Conservation (phyloP, 225 moss, liverwort and hornwort species). For the Pseudoscleropodium purum region DNA sequence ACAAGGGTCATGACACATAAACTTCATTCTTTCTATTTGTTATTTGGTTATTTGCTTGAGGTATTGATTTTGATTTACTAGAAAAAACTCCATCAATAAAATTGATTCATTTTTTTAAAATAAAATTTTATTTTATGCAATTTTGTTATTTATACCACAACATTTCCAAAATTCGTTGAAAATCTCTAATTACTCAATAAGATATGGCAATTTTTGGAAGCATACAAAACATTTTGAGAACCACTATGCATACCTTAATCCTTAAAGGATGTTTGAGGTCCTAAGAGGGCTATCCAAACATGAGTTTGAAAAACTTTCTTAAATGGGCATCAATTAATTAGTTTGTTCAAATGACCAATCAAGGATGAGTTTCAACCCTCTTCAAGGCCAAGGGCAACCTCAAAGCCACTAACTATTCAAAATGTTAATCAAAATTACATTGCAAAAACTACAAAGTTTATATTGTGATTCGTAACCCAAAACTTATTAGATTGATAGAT, state of each 20-base stretch:
- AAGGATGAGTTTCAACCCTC: not conserved
- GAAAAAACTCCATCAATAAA: not conserved
- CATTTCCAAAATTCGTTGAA: not conserved
- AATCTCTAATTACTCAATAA: not conserved
- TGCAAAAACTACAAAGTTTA: not conserved
- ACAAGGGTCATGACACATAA: no score
- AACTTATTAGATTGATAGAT: not conserved
- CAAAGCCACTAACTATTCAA: not conserved
- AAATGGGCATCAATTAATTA: no score
- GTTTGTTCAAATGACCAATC: not conserved
- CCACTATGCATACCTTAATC: rapidly evolving
- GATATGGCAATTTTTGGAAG: not conserved
- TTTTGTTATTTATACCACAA: not conserved
- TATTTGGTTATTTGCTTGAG: not conserved
- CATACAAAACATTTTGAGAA: not conserved
- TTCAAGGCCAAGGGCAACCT: rapidly evolving
- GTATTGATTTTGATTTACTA: not conserved
- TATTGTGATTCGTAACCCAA: not conserved
- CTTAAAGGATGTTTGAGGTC: not conserved
- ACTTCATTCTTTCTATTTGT: not conserved
- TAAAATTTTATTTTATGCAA: not conserved
- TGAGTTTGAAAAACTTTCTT: not conserved
- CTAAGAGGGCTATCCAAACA: not conserved
- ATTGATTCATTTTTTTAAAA: not conserved
- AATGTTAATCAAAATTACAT: not conserved